Percentiles rank a stretch among this genome's conserved stretches.
Conservation (phyloP, 306 rosid genomes). For the Erythrophleum fordii region DNA sequence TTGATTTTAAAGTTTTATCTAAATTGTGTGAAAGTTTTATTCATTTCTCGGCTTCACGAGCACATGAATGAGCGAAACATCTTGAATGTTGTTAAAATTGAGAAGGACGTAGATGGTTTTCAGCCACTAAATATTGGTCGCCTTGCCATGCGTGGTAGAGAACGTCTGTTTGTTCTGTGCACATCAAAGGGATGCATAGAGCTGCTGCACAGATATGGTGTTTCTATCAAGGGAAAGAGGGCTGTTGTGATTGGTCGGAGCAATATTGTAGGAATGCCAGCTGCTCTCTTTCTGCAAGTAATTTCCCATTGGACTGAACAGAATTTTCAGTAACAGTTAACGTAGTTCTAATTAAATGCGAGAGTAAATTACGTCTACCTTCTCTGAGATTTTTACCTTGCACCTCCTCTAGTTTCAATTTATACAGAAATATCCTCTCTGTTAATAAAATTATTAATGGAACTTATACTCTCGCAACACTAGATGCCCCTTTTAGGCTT, state of each 20-base stretch:
- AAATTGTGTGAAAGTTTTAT: slow-evolving; percentile 18
- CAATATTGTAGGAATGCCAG: slow-evolving; percentile 93
- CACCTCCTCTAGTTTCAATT: no score
- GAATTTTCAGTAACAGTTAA: background rate
- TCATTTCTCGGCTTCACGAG: slow-evolving; percentile 44
- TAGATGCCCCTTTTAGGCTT: no score
- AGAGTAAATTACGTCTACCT: no score
- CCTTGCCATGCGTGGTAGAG: slow-evolving; percentile 92
- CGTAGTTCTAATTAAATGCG: background rate
- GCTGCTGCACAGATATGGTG: slow-evolving; percentile 66
- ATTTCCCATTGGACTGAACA: slow-evolving; percentile 28
- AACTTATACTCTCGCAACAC: no score
- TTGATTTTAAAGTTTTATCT: no score
- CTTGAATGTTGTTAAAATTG: slow-evolving; percentile 74
- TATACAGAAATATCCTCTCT: no score
- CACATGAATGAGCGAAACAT: slow-evolving; percentile 79
- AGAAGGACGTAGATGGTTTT: slow-evolving; percentile 94
- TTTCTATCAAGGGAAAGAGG: slow-evolving; percentile 78
- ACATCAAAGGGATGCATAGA: slow-evolving; percentile 97
- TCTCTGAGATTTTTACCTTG: no score
- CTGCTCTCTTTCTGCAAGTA: slow-evolving; percentile 86
- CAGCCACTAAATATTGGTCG: slow-evolving; percentile 88
- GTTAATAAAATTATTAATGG: no score
- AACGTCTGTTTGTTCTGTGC: slow-evolving; percentile 87
- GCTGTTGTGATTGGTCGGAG: slow-evolving; percentile 96